Percentiles rank a stretch among this genome's conserved stretches.
Conservation (phyloP, 2,329 filamentous ascomycete genomes). For the Podosphaera fusca region DNA sequence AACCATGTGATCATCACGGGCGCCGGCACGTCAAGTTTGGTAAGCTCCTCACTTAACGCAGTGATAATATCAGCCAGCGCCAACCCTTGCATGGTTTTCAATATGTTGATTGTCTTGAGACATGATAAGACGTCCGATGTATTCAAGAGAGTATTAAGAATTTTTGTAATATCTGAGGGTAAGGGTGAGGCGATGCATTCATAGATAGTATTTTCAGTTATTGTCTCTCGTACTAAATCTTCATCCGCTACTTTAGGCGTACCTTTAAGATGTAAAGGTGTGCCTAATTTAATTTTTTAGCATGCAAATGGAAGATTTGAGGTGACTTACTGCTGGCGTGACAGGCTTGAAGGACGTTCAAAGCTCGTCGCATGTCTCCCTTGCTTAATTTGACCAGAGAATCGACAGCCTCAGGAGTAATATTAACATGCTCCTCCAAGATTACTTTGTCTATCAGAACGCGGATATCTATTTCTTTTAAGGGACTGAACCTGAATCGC, state of each 20-base stretch:
- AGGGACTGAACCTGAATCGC: slow-evolving; percentile 77
- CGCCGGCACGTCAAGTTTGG: slow-evolving; percentile 59
- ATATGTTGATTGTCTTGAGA: slow-evolving; percentile 62
- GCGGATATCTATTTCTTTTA: slow-evolving; percentile 74
- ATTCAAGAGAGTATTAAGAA: slow-evolving; percentile 59
- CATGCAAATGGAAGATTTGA: neutral
- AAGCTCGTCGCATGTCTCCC: slow-evolving; percentile 81
- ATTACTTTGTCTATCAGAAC: slow-evolving; percentile 75
- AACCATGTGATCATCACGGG: slow-evolving; percentile 84
- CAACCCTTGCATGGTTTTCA: slow-evolving; percentile 68
- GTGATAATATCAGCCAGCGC: slow-evolving; percentile 89
- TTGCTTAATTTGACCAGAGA: slow-evolving; percentile 72
- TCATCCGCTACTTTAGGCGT: slow-evolving; percentile 35
- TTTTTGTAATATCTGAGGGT: slow-evolving; percentile 66
- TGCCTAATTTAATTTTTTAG: slow-evolving; percentile 25
- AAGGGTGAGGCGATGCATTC: slow-evolving; percentile 92
- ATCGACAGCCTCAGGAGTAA: slow-evolving; percentile 57
- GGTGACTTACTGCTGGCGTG: slow-evolving; percentile 58
- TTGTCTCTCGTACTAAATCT: slow-evolving; percentile 56
- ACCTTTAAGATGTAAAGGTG: slow-evolving; percentile 38
- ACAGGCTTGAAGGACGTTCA: slow-evolving; percentile 92
- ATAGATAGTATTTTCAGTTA: slow-evolving; percentile 83
- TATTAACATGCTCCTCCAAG: slow-evolving; percentile 64
- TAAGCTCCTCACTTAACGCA: slow-evolving; percentile 59
- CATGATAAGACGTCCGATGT: slow-evolving; percentile 80